phyloP scores from a whole-genome alignment of 768 basidiomycete genomes.

The Leccinum disarticulatum region DNA sequence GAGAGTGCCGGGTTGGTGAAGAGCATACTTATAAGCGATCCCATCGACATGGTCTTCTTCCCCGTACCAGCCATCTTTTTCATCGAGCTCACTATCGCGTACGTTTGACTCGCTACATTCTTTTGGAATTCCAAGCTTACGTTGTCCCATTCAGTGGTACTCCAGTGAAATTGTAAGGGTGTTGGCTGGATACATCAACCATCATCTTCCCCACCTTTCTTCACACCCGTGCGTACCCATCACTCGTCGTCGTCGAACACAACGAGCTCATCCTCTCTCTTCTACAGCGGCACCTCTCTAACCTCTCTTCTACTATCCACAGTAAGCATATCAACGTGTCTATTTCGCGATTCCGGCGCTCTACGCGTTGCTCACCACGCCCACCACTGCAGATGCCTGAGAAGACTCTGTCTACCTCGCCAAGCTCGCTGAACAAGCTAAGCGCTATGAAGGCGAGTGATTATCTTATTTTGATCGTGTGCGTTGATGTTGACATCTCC shows the following conservation, averaged over 20 bases:
- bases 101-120: no score
- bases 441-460: slow-evolving; percentile 90
- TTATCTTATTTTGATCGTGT: slow-evolving; percentile 9
- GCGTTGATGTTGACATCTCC: slow-evolving; percentile 13
- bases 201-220: slow-evolving; percentile 41
- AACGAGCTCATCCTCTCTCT: slow-evolving; percentile 36
- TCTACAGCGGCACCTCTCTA: slow-evolving; percentile 15
- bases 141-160: no score
- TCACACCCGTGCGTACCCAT: slow-evolving; percentile 42
- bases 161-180: no score
- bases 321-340: slow-evolving; percentile 44
- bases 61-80: no score
- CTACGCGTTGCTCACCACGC: slow-evolving; percentile 18
- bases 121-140: no score
- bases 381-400: slow-evolving; percentile 62
- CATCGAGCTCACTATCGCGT: no score
- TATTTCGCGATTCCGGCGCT: slow-evolving; percentile 18
- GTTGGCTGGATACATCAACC: slow-evolving; percentile 36
- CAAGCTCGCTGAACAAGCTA: slow-evolving; percentile 99
- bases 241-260: slow-evolving; percentile 31
- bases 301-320: slow-evolving; percentile 31
- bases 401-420: slow-evolving; percentile 99
- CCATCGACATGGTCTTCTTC: no score
- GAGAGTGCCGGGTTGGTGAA: no score
- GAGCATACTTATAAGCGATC: no score